Base-by-base conservation (phyloP, 345 rosid species). In the Combretum micranthum region DNA sequence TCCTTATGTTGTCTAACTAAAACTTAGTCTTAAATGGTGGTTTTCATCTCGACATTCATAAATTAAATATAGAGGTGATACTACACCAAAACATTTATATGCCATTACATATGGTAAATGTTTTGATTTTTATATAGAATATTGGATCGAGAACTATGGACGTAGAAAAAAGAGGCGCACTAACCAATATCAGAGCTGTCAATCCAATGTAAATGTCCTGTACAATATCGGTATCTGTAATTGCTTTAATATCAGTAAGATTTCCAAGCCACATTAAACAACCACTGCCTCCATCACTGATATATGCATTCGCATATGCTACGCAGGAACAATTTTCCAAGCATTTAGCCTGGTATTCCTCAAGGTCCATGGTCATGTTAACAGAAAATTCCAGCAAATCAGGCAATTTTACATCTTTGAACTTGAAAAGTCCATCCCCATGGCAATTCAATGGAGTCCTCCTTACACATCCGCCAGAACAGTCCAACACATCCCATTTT, bases 401-500 rank as follows among this genome's bases (percentile, higher is more conserved):
- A 11, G 77, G 83, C 55, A 75, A 44, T 26, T 16, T 64, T 47
- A 75, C 61, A 0, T 75, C 58, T 23, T 59, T n/a, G 25, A 75
- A 15, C 21, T 0, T 46, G 61, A 66, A 44, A 53, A 78, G 75
- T 2, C 59, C 51, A 0, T 75, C 83, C 20, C 11, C 0, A 14
- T 50, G 8, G 53, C 83, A 78, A 0, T 64, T 53, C 66, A 75
- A 49, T 0, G 32, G 44, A 12, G 15, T 59, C 60, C 13, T 75
- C 64, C 83, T 69, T 1, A 3, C 50, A 11, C 83, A 78, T 3
- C 80, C 83, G n/a, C 15, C 57, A 42, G 75, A 60, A 16, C 60
- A 59, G 57, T 70, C 71, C 1, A 61, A 0, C 4, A 52, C 6
- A n/a, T n/a, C n/a, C n/a, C n/a, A n/a, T n/a, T n/a, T n/a, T n/a